Evolutionary conservation across 2,329 filamentous ascomycete genomes (phyloP).

Genomic region (Verruconis gallopava): DNA sequence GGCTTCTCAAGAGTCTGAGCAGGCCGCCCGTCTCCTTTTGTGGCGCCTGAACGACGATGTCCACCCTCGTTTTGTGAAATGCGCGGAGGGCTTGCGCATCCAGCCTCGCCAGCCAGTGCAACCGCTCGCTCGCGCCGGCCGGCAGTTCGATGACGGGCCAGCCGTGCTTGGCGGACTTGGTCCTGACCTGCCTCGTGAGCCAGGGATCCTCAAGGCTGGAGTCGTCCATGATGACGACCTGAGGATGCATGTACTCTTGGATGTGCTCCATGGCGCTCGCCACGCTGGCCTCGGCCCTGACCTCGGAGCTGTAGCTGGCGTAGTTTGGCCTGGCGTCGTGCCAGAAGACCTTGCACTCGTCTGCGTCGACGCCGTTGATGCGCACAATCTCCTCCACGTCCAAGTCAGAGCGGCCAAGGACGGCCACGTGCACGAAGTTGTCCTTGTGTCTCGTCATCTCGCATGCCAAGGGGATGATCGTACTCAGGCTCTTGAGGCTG

Average conservation of each 20-base stretch:
- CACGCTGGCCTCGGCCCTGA: constrained; percentile 53
- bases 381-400: constrained; percentile 42
- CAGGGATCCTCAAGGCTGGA: constrained; percentile 51
- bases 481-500: constrained; percentile 57
- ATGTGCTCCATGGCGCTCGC: constrained; percentile 58
- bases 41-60: constrained; percentile 72
- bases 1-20: constrained; percentile 61
- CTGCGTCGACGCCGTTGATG: constrained; percentile 64
- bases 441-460: constrained; percentile 60
- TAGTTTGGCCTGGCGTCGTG: constrained; percentile 69
- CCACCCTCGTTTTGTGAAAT: constrained; percentile 67
- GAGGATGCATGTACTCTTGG: constrained; percentile 60
- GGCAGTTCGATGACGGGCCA: constrained; percentile 68
- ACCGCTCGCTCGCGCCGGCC: constrained; percentile 43
- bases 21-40: constrained; percentile 59
- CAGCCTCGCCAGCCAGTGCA: constrained; percentile 67
- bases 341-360: constrained; percentile 51
- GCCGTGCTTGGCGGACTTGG: constrained; percentile 38
- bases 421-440: constrained; percentile 68
- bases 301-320: constrained; percentile 53
- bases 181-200: constrained; percentile 49
- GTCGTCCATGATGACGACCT: constrained; percentile 61
- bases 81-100: constrained; percentile 58
- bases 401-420: constrained; percentile 63
- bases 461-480: constrained; percentile 70